Percentiles rank a stretch among this genome's conserved stretches.
Conservation (phyloP, 1,139 yeast species). For the Sugiyamaella novakii region DNA sequence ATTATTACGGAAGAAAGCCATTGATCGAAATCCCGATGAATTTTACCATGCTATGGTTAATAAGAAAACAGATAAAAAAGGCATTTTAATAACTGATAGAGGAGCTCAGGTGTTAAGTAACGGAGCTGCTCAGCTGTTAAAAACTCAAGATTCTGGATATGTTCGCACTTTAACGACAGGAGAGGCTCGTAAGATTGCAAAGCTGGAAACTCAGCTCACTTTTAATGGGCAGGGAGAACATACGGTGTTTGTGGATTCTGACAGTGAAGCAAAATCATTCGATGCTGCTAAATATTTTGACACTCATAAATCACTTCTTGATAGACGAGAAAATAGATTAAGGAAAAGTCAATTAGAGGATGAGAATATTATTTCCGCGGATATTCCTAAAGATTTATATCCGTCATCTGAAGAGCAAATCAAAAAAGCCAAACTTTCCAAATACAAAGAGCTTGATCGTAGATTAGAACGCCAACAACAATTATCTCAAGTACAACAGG, state of each 20-base stretch:
- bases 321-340: slow-evolving; percentile 72
- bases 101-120: slow-evolving; percentile 61
- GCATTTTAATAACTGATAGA: slow-evolving; percentile 67
- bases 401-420: slow-evolving; percentile 8
- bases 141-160: slow-evolving; percentile 88
- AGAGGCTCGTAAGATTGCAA: slow-evolving; percentile 67
- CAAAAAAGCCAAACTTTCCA: slow-evolving; percentile 56
- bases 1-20: slow-evolving; percentile 70
- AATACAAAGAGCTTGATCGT: slow-evolving; percentile 50
- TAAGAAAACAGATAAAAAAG: slow-evolving; percentile 64
- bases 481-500: slow-evolving; percentile 65
- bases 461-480: slow-evolving; percentile 64
- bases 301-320: slow-evolving; percentile 65
- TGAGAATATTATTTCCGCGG: slow-evolving; percentile 30
- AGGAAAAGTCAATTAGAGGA: slow-evolving; percentile 61
- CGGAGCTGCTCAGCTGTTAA: slow-evolving; percentile 78
- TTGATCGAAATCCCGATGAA: slow-evolving; percentile 88
- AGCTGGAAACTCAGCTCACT: slow-evolving; percentile 55
- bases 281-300: slow-evolving; percentile 66
- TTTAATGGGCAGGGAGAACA: slow-evolving; percentile 61
- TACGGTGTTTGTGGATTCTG: slow-evolving; percentile 78
- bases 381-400: slow-evolving; percentile 12
- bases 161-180: slow-evolving; percentile 72
- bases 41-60: slow-evolving; percentile 91
- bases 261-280: slow-evolving; percentile 57